phyloP scores from a whole-genome alignment of 192 early-diverging fungal species.

The Backusella westeae region DNA sequence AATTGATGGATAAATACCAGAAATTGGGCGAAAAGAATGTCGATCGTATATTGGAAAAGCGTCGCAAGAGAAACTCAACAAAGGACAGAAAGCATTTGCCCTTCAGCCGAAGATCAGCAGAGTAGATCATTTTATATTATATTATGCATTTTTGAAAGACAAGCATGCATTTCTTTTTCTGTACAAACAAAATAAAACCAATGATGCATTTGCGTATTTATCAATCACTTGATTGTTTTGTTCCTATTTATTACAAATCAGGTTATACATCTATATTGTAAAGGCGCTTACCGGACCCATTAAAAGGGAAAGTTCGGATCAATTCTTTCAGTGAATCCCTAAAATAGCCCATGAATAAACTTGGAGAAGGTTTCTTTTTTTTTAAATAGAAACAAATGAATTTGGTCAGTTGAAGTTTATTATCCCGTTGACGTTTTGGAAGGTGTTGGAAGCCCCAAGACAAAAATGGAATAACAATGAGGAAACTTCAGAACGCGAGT shows the following conservation, averaged over 20 bases:
- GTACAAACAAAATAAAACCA: not conserved
- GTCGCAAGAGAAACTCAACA: conserved; percentile 88
- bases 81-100: conserved; percentile 79
- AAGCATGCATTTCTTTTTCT: not conserved
- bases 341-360: not conserved
- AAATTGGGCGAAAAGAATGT: conserved; percentile 69
- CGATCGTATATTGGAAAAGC: conserved; percentile 88
- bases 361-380: not conserved
- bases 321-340: not conserved
- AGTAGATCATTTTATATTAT: conserved; percentile 37
- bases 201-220: not conserved
- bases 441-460: not conserved
- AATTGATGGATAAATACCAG: conserved; percentile 85
- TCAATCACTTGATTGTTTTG: not conserved
- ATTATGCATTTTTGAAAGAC: not conserved
- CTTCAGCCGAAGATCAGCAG: conserved; percentile 32
- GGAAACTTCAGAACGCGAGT: not conserved
- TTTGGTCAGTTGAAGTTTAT: conserved; percentile 41
- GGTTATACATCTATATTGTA: conserved; percentile 36
- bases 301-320: conserved; percentile 13
- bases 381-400: not conserved
- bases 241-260: not conserved
- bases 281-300: conserved; percentile 51
- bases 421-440: not conserved
- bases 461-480: not conserved